Base-by-base conservation (phyloP, 164 flowering plant species). In the Akebia trifoliata region DNA sequence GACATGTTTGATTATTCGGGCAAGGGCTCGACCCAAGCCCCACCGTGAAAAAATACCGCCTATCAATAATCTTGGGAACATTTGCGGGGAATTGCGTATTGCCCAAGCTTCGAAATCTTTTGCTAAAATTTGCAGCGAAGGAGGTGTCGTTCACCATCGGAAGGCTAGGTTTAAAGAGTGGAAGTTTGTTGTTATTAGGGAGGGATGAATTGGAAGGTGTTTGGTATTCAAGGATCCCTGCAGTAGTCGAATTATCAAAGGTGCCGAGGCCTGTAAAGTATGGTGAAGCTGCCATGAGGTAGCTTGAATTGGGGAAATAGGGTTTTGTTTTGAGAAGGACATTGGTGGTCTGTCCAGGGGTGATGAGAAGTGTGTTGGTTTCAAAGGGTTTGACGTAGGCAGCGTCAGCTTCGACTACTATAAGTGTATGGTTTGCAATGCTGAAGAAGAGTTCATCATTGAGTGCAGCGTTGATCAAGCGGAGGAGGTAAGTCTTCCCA, bases 21-120 rank as follows among this genome's bases (percentile, higher is more conserved):
- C 62, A 59, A 4, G 62, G 62, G 54, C 17, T 59, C 0, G 54
- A 20, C 18, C 62, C 62, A 21, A 59, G 51, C 7, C 62, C 62
- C 6, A 59, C 54, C 0, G 62, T 59, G 54, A 59, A 59, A 9
- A 59, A 47, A 21, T 47, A 59, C 18, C 44, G 44, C 28, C 11
- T 59, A 31, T 59, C 54, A 5, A 59, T 42, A 0, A 24, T 59
- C 14, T 47, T 17, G 22, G 62, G 62, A 2, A 48, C 62, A 26
- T 26, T 49, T 8, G 46, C 46, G 0, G 62, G 62, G 46, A 48
- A 59, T 0, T 50, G 36, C 9, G 62, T 8, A 11, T 22, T 26
- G 37, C 54, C 54, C 4, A 59, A 40, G 36, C 54, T 59, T 0
- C 54, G 54, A 9, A 59, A n/a, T 59, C 4, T 25, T 0, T 29